Evolutionary conservation across 306 rosid species (phyloP).

Genomic region (Cicer cuneatum): DNA sequence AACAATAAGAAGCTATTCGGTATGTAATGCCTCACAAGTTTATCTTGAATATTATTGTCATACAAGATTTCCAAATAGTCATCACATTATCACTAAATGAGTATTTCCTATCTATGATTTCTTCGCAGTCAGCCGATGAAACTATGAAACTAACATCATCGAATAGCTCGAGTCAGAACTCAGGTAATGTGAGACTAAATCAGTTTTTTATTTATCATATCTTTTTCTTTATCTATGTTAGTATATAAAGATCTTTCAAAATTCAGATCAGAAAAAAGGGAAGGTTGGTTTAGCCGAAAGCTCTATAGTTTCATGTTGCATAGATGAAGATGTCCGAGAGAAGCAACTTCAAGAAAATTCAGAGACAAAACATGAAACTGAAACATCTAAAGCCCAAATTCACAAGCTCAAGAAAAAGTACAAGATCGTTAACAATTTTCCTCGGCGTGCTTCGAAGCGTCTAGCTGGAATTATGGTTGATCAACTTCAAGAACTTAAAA

Average conservation of each 20-base stretch:
- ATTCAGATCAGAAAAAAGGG: neutral
- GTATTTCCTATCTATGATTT: slow-evolving; percentile 1
- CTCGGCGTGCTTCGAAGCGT: slow-evolving; percentile 87
- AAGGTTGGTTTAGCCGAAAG: slow-evolving; percentile 43
- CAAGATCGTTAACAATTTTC: slow-evolving; percentile 58
- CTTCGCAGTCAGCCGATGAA: slow-evolving; percentile 50
- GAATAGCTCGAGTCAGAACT: slow-evolving; percentile 42
- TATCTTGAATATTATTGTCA: neutral
- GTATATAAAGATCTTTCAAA: slow-evolving; percentile 34
- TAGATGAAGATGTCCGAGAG: slow-evolving; percentile 31
- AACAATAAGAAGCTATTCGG: slow-evolving; percentile 61
- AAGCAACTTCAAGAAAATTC: slow-evolving; percentile 45
- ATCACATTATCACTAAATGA: no score
- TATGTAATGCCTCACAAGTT: slow-evolving; percentile 42
- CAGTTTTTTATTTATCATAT: slow-evolving; percentile 9
- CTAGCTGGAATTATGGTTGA: slow-evolving; percentile 83
- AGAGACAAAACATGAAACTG: slow-evolving; percentile 44
- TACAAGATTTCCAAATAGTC: neutral
- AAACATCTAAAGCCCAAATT: slow-evolving; percentile 40
- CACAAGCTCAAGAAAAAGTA: slow-evolving; percentile 42
- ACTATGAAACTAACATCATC: slow-evolving; percentile 53
- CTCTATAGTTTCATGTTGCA: slow-evolving; percentile 37
- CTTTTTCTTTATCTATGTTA: slow-evolving; percentile 20
- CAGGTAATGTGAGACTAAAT: slow-evolving; percentile 16
- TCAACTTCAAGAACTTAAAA: slow-evolving; percentile 60